Evolutionary conservation across 352 stramenopile species (phyloP).

Genomic region (Globisporangium radiosum): DNA sequence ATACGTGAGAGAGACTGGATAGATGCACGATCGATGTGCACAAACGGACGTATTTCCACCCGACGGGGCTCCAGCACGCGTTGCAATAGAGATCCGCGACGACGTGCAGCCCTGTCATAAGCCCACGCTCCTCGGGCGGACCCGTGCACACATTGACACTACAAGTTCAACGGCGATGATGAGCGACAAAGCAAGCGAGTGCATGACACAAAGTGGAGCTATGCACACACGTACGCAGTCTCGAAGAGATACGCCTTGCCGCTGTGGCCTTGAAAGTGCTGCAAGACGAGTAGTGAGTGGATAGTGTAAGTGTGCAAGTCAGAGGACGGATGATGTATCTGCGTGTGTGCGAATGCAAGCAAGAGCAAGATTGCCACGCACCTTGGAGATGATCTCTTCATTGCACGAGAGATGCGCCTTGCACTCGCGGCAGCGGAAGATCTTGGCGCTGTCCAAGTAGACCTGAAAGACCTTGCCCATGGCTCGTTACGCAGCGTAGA

Average conservation of each 20-base stretch:
- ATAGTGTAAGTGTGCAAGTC: neutral
- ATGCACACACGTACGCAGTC: constrained; percentile 38
- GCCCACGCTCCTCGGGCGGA: constrained; percentile 83
- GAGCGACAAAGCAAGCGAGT: too few relatives aligned
- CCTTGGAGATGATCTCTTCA: constrained; percentile 95
- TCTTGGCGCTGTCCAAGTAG: constrained; percentile 85
- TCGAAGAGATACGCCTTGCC: constrained; percentile 93
- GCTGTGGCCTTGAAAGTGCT: constrained; percentile 77
- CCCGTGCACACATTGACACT: constrained; percentile 88
- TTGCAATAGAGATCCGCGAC: constrained; percentile 94
- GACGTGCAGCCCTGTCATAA: constrained; percentile 93
- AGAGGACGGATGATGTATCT: neutral
- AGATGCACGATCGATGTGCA: neutral
- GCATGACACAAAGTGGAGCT: too few relatives aligned
- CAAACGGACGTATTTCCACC: constrained; percentile 89
- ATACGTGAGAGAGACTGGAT: neutral
- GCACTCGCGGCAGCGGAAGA: constrained; percentile 91
- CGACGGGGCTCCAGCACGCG: constrained; percentile 85
- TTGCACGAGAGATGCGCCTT: constrained; percentile 86
- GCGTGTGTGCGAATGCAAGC: neutral
- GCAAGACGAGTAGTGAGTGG: neutral
- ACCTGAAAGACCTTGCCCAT: constrained; percentile 87
- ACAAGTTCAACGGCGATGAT: neutral
- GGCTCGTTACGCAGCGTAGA: constrained; percentile 16
- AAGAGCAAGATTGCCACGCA: constrained; percentile 15